phyloP scores from a whole-genome alignment of 495 filamentous ascomycete genomes.

The Pyrenula aspistea region DNA sequence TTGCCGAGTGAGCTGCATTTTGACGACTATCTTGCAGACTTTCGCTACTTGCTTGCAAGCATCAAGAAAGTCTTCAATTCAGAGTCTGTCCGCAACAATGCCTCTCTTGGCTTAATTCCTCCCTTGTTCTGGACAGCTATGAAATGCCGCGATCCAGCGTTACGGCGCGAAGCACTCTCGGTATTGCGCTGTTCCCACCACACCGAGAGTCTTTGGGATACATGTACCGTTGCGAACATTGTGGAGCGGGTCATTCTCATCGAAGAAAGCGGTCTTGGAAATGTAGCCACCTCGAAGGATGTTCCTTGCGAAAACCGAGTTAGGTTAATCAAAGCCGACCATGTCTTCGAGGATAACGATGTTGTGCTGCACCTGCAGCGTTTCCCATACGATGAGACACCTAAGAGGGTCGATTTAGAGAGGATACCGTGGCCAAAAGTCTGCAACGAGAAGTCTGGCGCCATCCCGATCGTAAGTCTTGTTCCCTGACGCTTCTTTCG shows the following conservation, averaged over 20 bases:
- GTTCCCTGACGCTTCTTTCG: no score
- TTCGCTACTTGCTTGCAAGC: neutral
- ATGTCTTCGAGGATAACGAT: neutral
- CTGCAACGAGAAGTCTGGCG: neutral
- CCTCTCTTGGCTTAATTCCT: neutral
- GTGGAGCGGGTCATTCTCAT: slow-evolving; percentile 3
- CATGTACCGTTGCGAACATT: neutral
- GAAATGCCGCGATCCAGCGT: slow-evolving; percentile 3
- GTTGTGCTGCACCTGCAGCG: neutral
- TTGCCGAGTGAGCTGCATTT: neutral
- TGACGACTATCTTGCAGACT: neutral
- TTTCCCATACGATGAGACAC: neutral
- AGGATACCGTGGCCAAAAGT: neutral
- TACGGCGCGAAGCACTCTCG: slow-evolving; percentile 2
- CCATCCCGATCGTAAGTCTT: neutral
- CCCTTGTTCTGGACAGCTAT: slow-evolving; percentile 1
- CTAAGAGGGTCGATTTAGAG: neutral
- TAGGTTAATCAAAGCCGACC: neutral
- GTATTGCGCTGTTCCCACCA: slow-evolving; percentile 1
- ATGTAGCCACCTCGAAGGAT: neutral
- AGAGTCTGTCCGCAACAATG: neutral
- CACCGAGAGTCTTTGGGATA: slow-evolving; percentile 7
- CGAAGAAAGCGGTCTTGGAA: slow-evolving; percentile 2
- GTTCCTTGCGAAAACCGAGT: neutral
- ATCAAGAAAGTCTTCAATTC: neutral